Evolutionary conservation across 2,329 filamentous ascomycete species (phyloP).

Genomic region (Fusarium nelsonii): DNA sequence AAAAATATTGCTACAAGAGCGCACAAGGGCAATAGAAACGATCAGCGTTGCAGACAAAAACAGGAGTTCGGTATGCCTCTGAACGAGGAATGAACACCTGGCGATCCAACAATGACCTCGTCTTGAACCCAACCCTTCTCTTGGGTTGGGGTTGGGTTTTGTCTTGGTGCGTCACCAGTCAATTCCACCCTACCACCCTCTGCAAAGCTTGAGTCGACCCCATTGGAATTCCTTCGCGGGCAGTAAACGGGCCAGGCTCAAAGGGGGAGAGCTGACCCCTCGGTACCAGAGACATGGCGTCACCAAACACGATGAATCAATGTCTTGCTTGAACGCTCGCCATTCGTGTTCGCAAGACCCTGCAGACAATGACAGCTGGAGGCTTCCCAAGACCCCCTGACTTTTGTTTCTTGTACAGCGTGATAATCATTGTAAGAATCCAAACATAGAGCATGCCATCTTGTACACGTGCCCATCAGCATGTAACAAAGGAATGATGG

Average conservation of each 20-base stretch:
- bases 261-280: conserved; percentile 32
- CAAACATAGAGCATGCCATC: conserved; percentile 5
- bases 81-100: conserved; percentile 26
- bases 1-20: conserved; percentile 1
- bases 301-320: conserved; percentile 29
- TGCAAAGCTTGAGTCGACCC: conserved; percentile 13
- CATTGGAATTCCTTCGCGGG: conserved; percentile 32
- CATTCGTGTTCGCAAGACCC: conserved; percentile 35
- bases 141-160: conserved; percentile 19
- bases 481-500: conserved; percentile 14
- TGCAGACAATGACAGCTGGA: conserved; percentile 34
- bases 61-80: conserved; percentile 5
- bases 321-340: conserved; percentile 28
- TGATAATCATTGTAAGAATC: conserved; percentile 19
- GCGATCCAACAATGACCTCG: conserved; percentile 22
- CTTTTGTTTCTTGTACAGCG: conserved; percentile 22
- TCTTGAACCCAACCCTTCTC: conserved; percentile 10
- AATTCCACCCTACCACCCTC: conserved; percentile 38
- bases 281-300: conserved; percentile 33
- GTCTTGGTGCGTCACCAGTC: conserved; percentile 36
- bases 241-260: conserved; percentile 24
- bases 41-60: conserved; percentile 20
- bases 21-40: not conserved
- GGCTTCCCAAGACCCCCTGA: conserved; percentile 27
- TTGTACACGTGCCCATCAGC: conserved; percentile 27